These are phyloP conservation scores for Tieghemostelium lacteum DNA, from an alignment of 78 protist species.

Conservation along the genomic window DNA sequence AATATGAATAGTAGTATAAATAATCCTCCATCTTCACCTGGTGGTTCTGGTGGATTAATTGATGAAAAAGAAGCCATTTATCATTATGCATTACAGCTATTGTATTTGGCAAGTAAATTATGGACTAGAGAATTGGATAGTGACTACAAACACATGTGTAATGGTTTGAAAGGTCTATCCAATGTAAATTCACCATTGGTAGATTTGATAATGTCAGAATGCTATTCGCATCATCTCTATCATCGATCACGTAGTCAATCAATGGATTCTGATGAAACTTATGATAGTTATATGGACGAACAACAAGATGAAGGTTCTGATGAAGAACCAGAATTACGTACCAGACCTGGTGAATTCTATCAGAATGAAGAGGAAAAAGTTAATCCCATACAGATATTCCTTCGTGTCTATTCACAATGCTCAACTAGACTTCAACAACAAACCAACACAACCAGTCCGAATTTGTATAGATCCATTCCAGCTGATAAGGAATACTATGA, in stretches of 20 bases:
- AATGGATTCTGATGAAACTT: slow-evolving; percentile 6
- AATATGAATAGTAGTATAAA: too few species aligned
- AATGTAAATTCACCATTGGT: slow-evolving; percentile 40
- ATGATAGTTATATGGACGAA: background rate
- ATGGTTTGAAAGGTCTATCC: slow-evolving; percentile 52
- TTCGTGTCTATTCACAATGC: slow-evolving; percentile 58
- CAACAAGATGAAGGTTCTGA: slow-evolving; percentile 14
- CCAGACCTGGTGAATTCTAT: slow-evolving; percentile 54
- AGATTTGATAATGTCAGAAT: slow-evolving; percentile 55
- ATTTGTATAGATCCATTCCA: slow-evolving; percentile 2
- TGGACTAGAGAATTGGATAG: slow-evolving; percentile 69
- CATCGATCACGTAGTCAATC: background rate
- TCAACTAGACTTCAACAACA: background rate
- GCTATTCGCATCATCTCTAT: slow-evolving; percentile 69
- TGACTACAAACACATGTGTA: slow-evolving; percentile 58
- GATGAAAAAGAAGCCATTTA: slow-evolving; percentile 64
- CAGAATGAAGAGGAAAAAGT: slow-evolving; percentile 64
- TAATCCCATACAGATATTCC: slow-evolving; percentile 53
- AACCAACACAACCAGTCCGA: slow-evolving; percentile 25
- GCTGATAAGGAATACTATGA: slow-evolving; percentile 46
- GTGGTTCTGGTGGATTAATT: too few species aligned
- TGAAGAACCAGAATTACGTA: slow-evolving; percentile 70
- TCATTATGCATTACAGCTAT: slow-evolving; percentile 70
- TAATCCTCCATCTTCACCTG: too few species aligned
- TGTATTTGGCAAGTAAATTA: slow-evolving; percentile 67